These are phyloP conservation scores for Fusarium newnesense DNA, from an alignment of 2,329 filamentous ascomycete species.

Conservation along the genomic window DNA sequence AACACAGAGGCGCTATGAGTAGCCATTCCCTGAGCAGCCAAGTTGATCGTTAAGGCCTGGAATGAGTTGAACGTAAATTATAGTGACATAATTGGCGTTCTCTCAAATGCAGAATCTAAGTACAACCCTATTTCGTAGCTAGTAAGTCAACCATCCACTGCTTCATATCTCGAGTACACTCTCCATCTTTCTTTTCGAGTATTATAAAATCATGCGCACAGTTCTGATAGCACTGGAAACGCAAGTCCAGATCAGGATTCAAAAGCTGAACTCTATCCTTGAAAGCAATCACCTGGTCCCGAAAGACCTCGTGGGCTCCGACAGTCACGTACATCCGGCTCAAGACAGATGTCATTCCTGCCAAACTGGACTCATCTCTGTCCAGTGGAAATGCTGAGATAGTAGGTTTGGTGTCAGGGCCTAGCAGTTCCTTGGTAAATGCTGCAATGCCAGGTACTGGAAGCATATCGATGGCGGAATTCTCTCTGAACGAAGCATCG, in stretches of 20 bases:
- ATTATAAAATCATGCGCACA: neutral
- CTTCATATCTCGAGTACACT: neutral
- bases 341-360: neutral
- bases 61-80: too few relatives aligned
- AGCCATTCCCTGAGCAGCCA: neutral
- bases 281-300: neutral
- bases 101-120: neutral
- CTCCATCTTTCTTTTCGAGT: neutral
- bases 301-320: neutral
- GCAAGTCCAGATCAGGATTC: neutral
- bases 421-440: neutral
- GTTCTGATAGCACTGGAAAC: neutral
- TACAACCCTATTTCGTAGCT: neutral
- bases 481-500: neutral
- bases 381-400: neutral
- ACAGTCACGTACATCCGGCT: neutral
- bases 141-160: neutral
- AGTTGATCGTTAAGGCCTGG: rapidly evolving
- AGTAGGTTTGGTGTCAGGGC: neutral
- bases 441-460: neutral
- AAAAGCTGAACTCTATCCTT: neutral
- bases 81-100: rapidly evolving
- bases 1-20: neutral
- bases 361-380: neutral
- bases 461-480: neutral